Percentiles rank a stretch among this genome's conserved stretches.
These are phyloP conservation scores for Euphorbia lathyris DNA, from an alignment of 345 rosid species.

Conservation along the genomic window DNA sequence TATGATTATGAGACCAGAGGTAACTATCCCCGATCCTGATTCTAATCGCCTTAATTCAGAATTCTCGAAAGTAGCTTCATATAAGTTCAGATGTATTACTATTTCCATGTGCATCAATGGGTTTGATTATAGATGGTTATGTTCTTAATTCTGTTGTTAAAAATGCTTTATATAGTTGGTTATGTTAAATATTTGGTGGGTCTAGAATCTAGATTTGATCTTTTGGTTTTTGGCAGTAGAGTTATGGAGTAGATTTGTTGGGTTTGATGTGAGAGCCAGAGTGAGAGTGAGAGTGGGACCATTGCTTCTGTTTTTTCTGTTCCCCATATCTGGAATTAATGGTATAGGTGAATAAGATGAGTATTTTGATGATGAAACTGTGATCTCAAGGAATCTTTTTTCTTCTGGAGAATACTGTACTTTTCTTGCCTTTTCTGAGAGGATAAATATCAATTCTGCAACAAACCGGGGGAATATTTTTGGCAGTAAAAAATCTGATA, in stretches of 20 bases:
- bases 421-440: slow-evolving; percentile 20
- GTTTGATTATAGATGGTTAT: slow-evolving; percentile 12
- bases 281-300: slow-evolving; percentile 63
- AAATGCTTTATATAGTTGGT: slow-evolving; percentile 5
- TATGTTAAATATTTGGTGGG: slow-evolving; percentile 16
- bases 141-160: not conserved
- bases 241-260: slow-evolving; percentile 29
- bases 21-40: slow-evolving; percentile 12
- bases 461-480: slow-evolving; percentile 11
- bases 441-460: slow-evolving; percentile 14
- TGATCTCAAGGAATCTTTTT: slow-evolving; percentile 31
- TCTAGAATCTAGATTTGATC: slow-evolving; percentile 12
- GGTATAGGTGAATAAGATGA: slow-evolving; percentile 26
- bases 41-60: not conserved
- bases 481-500: slow-evolving; percentile 8
- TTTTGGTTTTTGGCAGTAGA: slow-evolving; percentile 20
- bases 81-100: slow-evolving; percentile 14
- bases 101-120: too few species aligned
- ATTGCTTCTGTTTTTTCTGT: slow-evolving; percentile 35
- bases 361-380: slow-evolving; percentile 32
- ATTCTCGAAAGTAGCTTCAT: slow-evolving; percentile 2
- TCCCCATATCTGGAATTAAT: slow-evolving; percentile 41
- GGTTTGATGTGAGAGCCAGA: slow-evolving; percentile 39
- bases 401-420: slow-evolving; percentile 23
- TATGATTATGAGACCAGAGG: slow-evolving; percentile 57